Base-by-base conservation (phyloP, 768 basidiomycete genomes). In the Nidula microcarpa region DNA sequence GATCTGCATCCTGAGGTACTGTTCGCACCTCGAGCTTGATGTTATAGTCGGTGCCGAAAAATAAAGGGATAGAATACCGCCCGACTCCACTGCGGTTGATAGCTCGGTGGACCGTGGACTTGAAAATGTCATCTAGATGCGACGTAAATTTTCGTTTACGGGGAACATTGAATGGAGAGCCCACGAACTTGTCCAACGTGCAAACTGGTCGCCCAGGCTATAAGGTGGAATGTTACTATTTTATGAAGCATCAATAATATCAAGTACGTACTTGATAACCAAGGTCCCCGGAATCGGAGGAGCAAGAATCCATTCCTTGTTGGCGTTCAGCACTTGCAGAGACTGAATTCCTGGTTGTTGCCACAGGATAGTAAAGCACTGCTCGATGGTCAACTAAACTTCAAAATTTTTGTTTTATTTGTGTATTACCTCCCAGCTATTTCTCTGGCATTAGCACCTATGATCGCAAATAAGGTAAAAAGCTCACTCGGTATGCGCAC, bases 281-380 rank as follows among this genome's bases (percentile, higher is more conserved):
- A 96, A 75, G 0, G 93, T 92, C n/a, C 78, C 91, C 0, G 81
- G 77, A 45, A 90, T 87, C 0, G 89, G 82, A 1, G 85, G 81
- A 6, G 90, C 93, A 59, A 89, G 74, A 49, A 97, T 82, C 94
- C 94, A 97, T 56, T 82, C 69, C 8, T 84, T 84, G 34, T 84
- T 72, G 0, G 84, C 67, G 71, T 96, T 96, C 51, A 88, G 74
- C 8, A 96, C 85, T 65, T 97, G 92, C 4, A 97, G 76, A 0
- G 86, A 89, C 60, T 85, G 85, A 10, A 87, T 80, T 2, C 67
- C 80, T 0, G 84, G 81, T 58, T 91, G 81, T 74, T 93, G 86
- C 81, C 86, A 90, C 1, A 97, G 78, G 35, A 96, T 88, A 0
- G 92, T 94, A 66, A 94, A 93, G 64, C 89, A 90, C 86, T 92